Evolutionary conservation across 2,329 filamentous ascomycete species (phyloP), one percentile per base, ranked within the genome.

Genomic region (Mariannaea sp.): DNA sequence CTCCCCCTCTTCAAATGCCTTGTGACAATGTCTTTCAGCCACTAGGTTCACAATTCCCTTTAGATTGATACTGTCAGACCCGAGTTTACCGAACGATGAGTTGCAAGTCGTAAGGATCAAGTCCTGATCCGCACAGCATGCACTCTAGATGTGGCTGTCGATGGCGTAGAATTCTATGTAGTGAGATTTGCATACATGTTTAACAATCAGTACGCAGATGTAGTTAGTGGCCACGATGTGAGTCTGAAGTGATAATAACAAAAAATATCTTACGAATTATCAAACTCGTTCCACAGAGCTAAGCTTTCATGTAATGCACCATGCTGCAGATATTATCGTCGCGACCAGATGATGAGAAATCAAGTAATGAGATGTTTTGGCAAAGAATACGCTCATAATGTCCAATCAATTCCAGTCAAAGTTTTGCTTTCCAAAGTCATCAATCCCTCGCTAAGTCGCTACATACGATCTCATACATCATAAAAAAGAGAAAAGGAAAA

Each of bases 391-490:
- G 8, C 8, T 49, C 36, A 41, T 49, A 35, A 35, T 42, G 17
- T 41, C 36, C 30, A 29, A 41, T 38, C 12, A 46, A 33, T 38
- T 41, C 16, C 33, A 44, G 39, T 48, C 41, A 53, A 39, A 44
- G 22, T 24, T 24, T 24, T 24, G 22, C n/a, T 24, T 5, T 24
- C 22, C 22, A 24, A 24, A 24, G n/a, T n/a, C n/a, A n/a, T n/a
- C n/a, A 24, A 43, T 48, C 42, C 42, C 17, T 53, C 49, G 54
- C 54, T 48, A 39, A 49, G 24, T 44, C 49, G 39, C 45, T 44
- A 40, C 26, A 40, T n/a, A 16, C 19, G 43, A 43, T n/a, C 22
- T 30, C 19, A 30, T 20, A 26, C 39, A 41, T 13, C 16, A 30
- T 33, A 14, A 41, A n/a, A 48, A 43, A 36, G 7, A 32, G 8